Base-by-base conservation (phyloP, 78 protist genomes). In the Cavenderia fasciculata region DNA sequence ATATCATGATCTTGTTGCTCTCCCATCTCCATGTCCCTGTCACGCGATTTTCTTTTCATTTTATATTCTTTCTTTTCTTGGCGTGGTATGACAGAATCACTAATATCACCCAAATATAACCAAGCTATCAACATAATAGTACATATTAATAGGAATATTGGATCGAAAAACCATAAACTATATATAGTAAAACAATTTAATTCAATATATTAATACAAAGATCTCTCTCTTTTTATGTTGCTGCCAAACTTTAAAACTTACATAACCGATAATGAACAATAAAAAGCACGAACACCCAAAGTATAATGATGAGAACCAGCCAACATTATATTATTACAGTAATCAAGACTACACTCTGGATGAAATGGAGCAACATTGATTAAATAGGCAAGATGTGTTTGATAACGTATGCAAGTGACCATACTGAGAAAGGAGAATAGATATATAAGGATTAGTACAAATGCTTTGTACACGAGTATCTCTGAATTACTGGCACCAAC, bases 81-180 rank as follows among this genome's bases (percentile, higher is more conserved):
- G 18, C 16, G 25, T 14, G 88, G 88, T 10, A 79, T 79, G 0
- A 79, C 31, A 54, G 36, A 54, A 52, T 79, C 62, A 31, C 73
- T 59, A 54, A 44, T 61, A 40, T 79, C 88, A 21, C 88, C 88
- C 16, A 79, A 14, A 38, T 79, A 79, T 12, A 79, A 29, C 88
- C 88, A 79, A 34, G 49, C 25, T 1, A 66, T 18, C 0, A 79
- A 33, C 2, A 66, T 14, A 6, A 79, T 2, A 2, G 88, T 66
- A 40, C 68, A 59, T 2, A 54, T 34, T 23, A 79, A n/a, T n/a
- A 79, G 34, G 54, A 79, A 79, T 0, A 79, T 4, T 19, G 88
- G 88, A 66, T 79, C 88, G 18, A 79, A 79, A 21, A 79, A 79
- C 88, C 88, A 79, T 23, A n/a, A n/a, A n/a, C 54, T 49, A 49